Evolutionary conservation across 2,329 filamentous ascomycete species (phyloP), one percentile per base, ranked within the genome.

Genomic region (Exserohilum turcica): DNA sequence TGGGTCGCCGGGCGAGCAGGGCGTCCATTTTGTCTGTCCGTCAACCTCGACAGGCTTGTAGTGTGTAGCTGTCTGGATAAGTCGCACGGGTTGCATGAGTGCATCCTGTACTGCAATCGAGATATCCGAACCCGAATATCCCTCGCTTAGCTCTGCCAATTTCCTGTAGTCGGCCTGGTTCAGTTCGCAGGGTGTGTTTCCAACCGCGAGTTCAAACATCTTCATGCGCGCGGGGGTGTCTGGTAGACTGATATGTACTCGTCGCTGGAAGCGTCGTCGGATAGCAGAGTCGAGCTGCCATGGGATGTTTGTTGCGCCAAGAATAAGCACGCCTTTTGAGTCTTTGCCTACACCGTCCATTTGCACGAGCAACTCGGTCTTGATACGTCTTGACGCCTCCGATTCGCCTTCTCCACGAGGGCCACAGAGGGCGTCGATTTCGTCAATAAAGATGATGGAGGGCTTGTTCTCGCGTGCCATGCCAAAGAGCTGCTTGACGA

Each of bases 261-360:
- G 84, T 65, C 94, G 84, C 76, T 99, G 95, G 80, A 99, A 99
- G 70, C 94, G 91, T 75, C 94, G 86, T 64, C 94, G 88, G 67
- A 99, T 99, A 65, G 94, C 94, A 9, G 91, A 90, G 74, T 99
- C 94, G 43, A 99, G 83, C 80, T 99, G 93, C 94, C 94, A 99
- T 15, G 94, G 94, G 58, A 99, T 97, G 74, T 99, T 99, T 51
- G 94, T 99, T 48, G 94, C 94, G 56, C 94, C 94, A 3, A 99
- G 84, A 35, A 99, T 95, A 19, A 99, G 81, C 7, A 99, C 93
- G 16, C 93, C 94, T 67, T 89, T 92, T 58, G 89, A 93, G 76
- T 99, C 94, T 59, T 95, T 93, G 59, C 94, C 95, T 8, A 99
- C 94, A 77, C 94, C 95, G 67, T 99, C 94, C 94, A 99, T 99